Percentiles rank a stretch among this genome's conserved stretches.
Conservation (phyloP, 306 rosid species). For the Trifolium repens region DNA sequence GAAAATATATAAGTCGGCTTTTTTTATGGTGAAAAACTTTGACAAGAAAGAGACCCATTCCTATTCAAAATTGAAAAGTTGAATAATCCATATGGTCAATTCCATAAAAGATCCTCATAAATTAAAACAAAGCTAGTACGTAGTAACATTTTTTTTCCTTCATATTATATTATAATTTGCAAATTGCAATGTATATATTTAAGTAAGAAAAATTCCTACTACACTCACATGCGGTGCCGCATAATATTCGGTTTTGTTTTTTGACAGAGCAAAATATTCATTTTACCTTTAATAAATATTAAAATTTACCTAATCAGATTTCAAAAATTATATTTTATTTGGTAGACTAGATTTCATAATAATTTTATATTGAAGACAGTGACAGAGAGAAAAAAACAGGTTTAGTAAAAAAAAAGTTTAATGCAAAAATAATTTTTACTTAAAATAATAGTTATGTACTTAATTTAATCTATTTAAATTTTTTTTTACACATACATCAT, state of each 20-base stretch:
- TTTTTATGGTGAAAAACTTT: background rate
- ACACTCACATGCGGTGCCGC: background rate
- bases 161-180: background rate
- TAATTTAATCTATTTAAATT: too few relatives aligned
- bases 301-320: background rate
- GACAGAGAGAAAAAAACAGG: too few relatives aligned
- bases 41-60: background rate
- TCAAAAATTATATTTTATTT: background rate
- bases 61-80: slow-evolving; percentile 37
- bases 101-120: background rate
- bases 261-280: background rate
- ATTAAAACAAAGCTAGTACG: background rate
- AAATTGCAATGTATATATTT: background rate
- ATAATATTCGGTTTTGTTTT: background rate
- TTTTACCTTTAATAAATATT: background rate
- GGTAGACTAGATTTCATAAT: background rate
- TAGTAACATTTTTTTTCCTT: background rate
- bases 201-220: background rate
- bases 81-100: background rate
- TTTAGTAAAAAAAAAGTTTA: too few relatives aligned
- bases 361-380: background rate
- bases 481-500: too few relatives aligned
- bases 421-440: too few relatives aligned
- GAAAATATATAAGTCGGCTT: background rate
- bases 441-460: too few relatives aligned